Conservation (phyloP, 2,329 filamentous ascomycete genomes). For the Zelopaecilomyces penicillatus region DNA sequence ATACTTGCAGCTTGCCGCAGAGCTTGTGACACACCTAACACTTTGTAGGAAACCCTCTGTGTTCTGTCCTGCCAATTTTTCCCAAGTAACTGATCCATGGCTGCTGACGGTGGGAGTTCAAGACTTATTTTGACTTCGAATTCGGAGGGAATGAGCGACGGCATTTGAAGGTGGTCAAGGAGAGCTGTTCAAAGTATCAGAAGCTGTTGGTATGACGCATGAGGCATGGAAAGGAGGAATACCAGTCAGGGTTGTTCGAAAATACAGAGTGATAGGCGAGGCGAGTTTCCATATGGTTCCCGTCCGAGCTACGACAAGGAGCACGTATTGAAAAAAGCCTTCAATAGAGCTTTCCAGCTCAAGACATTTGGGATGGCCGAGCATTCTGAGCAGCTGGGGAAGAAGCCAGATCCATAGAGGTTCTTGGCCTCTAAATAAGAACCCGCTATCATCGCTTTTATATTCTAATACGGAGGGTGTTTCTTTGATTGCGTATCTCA, state of each 20-base stretch:
- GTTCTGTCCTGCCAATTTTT: constrained; percentile 13
- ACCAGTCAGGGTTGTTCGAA: constrained; percentile 41
- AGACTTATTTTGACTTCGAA: constrained; percentile 20
- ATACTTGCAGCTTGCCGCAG: constrained; percentile 38
- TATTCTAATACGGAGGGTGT: constrained; percentile 60
- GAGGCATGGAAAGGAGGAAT: constrained; percentile 14
- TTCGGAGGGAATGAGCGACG: constrained; percentile 17
- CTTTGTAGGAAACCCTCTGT: constrained; percentile 29
- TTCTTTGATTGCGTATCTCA: constrained; percentile 66
- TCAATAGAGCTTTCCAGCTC: constrained; percentile 44
- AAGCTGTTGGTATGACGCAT: not conserved
- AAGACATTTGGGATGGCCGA: constrained; percentile 43
- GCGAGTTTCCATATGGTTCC: constrained; percentile 41
- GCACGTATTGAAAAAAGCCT: constrained; percentile 41
- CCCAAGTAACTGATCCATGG: constrained; percentile 28
- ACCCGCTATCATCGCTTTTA: constrained; percentile 29
- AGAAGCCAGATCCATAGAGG: constrained; percentile 60
- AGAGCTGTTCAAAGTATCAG: constrained; percentile 16
- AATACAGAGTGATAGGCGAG: constrained; percentile 36
- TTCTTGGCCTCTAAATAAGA: constrained; percentile 47
- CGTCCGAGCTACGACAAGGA: constrained; percentile 35
- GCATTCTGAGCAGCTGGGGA: constrained; percentile 47
- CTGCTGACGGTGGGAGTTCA: constrained; percentile 30
- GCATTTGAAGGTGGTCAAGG: constrained; percentile 27
- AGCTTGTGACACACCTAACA: constrained; percentile 34